Base-by-base conservation (phyloP, 2,329 filamentous ascomycete genomes). In the Aspergillus neotritici region DNA sequence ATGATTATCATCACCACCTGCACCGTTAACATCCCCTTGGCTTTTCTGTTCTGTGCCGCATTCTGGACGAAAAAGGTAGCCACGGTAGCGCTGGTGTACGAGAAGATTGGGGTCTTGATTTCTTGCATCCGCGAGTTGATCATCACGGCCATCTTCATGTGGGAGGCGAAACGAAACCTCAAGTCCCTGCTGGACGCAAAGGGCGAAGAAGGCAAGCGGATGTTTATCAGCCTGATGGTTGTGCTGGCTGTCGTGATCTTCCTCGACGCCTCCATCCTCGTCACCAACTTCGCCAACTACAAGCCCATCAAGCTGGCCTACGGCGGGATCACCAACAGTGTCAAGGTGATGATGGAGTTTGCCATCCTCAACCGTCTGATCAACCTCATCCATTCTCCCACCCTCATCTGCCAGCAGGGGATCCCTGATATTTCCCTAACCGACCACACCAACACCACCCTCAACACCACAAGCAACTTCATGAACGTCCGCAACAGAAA, bases 71-170 rank as follows among this genome's bases (percentile, higher is more conserved):
- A 25, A 5, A 25, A 25, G 21, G 21, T 25, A 25, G 21, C 21
- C 21, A 25, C 21, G 21, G 21, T 25, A 25, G 21, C 21, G 4
- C 5, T 25, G 21, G 21, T 69, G n/a, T 65, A 69, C 55, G 74
- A 78, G 47, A 70, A 70, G 46, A 60, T 77, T 4, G 71, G 77
- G 50, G 64, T 77, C 31, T 67, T 66, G 0, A 62, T 72, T 4
- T 77, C 78, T 49, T 74, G 70, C 43, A 31, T 73, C 3, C 75
- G 78, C 46, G 76, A 79, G 43, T 58, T 71, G 25, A 57, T 76
- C 34, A 68, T 79, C 37, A 74, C 72, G 4, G 60, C 60, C 1
- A 58, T 76, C 14, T 79, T 77, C 55, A 74, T 79, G 31, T 61
- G 57, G 51, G 72, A 77, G 48, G 72, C 75, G 0, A 52, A 70